Evolutionary conservation across 768 basidiomycete genomes (phyloP), one percentile per base, ranked within the genome.

Genomic region (Daedaleopsis nitida): DNA sequence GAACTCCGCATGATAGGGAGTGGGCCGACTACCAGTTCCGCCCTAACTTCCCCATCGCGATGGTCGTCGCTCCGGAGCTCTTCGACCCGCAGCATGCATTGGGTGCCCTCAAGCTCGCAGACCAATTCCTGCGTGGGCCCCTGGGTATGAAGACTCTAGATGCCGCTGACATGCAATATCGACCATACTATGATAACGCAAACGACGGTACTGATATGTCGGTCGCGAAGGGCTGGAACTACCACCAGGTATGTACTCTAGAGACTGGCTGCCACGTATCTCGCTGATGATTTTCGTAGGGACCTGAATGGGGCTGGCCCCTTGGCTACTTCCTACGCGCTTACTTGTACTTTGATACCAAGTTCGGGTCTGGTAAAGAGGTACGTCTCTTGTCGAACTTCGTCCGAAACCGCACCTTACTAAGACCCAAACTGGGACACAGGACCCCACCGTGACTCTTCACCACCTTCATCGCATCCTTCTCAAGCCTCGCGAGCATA

Each of bases 11-110:
- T 51, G 91, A 87, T 11, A 84, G 93, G 57, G 92, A 96, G 74
- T 98, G 94, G 94, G 92, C 94, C 6, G 96, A 99, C 75, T 99
- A 98, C 73, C 97, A 98, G 74, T 83, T 97, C 66, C 84, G 95
- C 62, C 85, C 87, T 68, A 97, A 98, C 75, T 96, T 94, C 80
- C 89, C 95, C 5, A 90, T 98, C 60, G 93, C 97, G 0, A 98
- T 98, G 96, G 84, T 89, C 2, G 95, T 98, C 48, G 97, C 97
- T 1, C 96, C 96, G 10, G 97, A 98, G 73, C 75, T 99, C 49
- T 99, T 98, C 74, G 84, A 94, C 55, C 83, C 84, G 10, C 73
- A 82, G 54, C 90, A 91, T 71, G 97, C 94, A 0, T 78, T 98
- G 19, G 83, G 78, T 5, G 92, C 94, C 0, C 78, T 98, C 39